Percentiles rank a stretch among this genome's conserved stretches.
Conservation (phyloP, 805 yeast species). For the Barnettozyma vustinii region DNA sequence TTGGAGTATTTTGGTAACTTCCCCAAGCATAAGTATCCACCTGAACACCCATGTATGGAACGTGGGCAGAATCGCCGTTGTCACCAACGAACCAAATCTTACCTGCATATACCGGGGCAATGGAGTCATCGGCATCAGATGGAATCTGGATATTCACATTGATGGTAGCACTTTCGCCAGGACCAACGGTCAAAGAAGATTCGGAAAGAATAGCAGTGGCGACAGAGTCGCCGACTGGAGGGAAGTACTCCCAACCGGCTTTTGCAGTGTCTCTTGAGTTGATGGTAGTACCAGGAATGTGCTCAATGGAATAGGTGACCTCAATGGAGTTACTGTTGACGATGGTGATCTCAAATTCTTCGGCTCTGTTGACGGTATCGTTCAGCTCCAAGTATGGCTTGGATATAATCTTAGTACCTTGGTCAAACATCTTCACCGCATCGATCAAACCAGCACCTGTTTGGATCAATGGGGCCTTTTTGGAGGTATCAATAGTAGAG, state of each 20-base stretch:
- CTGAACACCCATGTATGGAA: constrained; percentile 18
- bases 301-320: constrained; percentile 10
- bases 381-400: constrained; percentile 10
- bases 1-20: constrained; percentile 1
- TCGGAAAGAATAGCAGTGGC: constrained; percentile 8
- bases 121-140: neutral
- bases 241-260: constrained; percentile 4
- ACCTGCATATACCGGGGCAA: constrained; percentile 12
- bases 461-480: constrained; percentile 12
- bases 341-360: constrained; percentile 10
- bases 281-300: constrained; percentile 8
- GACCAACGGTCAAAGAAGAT: constrained; percentile 4
- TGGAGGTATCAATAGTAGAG: constrained; percentile 5
- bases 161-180: constrained; percentile 12
- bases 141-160: constrained; percentile 9
- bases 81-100: constrained; percentile 11
- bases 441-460: constrained; percentile 17
- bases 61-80: constrained; percentile 12
- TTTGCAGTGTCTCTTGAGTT: constrained; percentile 3
- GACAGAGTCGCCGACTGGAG: constrained; percentile 3
- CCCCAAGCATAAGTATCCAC: constrained; percentile 10
- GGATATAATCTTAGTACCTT: constrained; percentile 7
- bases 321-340: constrained; percentile 6
- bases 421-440: constrained; percentile 9
- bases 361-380: constrained; percentile 13